Conservation (phyloP, 768 basidiomycete species). For the Boletus barrowsii region DNA sequence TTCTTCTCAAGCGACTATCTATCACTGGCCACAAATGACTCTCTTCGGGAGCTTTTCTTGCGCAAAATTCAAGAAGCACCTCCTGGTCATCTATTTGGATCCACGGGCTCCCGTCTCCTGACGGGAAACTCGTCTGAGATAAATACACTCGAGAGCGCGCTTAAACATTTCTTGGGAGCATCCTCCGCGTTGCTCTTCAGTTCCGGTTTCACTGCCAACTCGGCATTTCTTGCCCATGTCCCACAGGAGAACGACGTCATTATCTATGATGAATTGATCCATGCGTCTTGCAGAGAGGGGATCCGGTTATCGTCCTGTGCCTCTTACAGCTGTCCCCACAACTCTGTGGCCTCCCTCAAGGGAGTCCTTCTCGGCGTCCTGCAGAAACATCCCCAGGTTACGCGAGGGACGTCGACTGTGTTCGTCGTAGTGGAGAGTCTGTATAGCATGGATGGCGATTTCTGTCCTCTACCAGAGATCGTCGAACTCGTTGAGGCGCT, state of each 20-base stretch:
- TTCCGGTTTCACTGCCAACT: conserved; percentile 56
- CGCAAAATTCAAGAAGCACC: conserved; percentile 23
- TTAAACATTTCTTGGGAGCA: conserved; percentile 20
- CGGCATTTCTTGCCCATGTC: conserved; percentile 45
- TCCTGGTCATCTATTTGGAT: conserved; percentile 36
- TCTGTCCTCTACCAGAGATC: conserved; percentile 44
- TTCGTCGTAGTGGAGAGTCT: conserved; percentile 53
- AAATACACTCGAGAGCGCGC: conserved; percentile 12
- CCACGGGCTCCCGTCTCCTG: conserved; percentile 48
- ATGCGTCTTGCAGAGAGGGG: conserved; percentile 52
- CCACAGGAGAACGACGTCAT: conserved; percentile 46
- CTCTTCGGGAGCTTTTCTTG: conserved; percentile 34
- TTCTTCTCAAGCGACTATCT: conserved; percentile 54
- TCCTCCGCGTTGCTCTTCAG: conserved; percentile 48
- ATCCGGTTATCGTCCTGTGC: conserved; percentile 37
- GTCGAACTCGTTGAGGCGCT: conserved; percentile 36
- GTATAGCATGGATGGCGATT: conserved; percentile 63
- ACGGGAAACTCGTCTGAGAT: conserved; percentile 34
- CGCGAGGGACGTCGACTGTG: conserved; percentile 30
- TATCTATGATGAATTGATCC: conserved; percentile 51
- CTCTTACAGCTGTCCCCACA: conserved; percentile 43
- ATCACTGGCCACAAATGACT: conserved; percentile 37
- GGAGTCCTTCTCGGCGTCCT: conserved; percentile 26
- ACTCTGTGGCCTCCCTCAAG: conserved; percentile 35
- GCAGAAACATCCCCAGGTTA: conserved; percentile 22